Evolutionary conservation across 2,329 filamentous ascomycete species (phyloP).

Genomic region (Talaromyces sp.): DNA sequence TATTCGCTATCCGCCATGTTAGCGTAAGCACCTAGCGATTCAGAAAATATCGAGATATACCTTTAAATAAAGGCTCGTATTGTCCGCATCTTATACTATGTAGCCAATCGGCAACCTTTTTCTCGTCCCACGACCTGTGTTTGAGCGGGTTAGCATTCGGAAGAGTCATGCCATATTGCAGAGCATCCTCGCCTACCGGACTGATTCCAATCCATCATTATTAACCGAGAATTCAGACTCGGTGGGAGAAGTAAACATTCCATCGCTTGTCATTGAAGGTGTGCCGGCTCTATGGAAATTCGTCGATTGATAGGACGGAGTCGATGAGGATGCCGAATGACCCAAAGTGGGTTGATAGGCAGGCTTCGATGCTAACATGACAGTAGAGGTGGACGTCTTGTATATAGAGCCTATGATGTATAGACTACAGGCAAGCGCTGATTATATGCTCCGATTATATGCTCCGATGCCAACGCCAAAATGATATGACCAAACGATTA

Average conservation of each 20-base stretch:
- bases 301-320: constrained; percentile 34
- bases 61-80: constrained; percentile 84
- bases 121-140: constrained; percentile 74
- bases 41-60: constrained; percentile 34
- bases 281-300: constrained; percentile 31
- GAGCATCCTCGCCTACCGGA: constrained; percentile 56
- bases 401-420: background rate
- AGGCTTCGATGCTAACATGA: constrained; percentile 46
- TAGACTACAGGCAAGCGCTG: background rate
- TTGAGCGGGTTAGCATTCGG: constrained; percentile 11
- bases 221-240: constrained; percentile 87
- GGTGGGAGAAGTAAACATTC: constrained; percentile 72
- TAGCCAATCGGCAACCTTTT: constrained; percentile 86
- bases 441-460: background rate
- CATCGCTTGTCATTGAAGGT: constrained; percentile 33
- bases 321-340: constrained; percentile 35
- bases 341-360: constrained; percentile 37
- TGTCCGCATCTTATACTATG: constrained; percentile 88
- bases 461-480: background rate
- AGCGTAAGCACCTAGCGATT: background rate
- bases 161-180: constrained; percentile 24
- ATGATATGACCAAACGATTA: background rate
- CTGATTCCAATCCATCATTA: constrained; percentile 69
- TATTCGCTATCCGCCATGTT: constrained; percentile 59
- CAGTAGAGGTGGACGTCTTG: background rate